Evolutionary conservation across 306 rosid species (phyloP), one percentile per base, ranked within the genome.

Genomic region (Inga oerstediana): DNA sequence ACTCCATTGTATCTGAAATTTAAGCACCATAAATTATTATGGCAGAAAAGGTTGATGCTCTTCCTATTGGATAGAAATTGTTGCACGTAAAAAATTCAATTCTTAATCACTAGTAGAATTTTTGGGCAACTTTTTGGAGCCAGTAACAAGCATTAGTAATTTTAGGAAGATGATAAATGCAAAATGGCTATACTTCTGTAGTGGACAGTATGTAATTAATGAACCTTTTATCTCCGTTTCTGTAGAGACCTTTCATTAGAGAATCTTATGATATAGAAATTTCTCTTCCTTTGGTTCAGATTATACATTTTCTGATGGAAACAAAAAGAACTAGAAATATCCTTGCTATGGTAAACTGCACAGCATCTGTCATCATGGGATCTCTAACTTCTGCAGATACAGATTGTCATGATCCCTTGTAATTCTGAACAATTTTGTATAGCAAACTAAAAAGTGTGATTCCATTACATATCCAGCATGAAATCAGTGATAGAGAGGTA

Each of bases 401-500:
- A 77, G 8, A 56, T 39, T 67, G 70, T 51, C 70, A 52, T 80
- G 70, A 62, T 70, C 12, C 48, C 69, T 66, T 7, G 34, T 78
- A 68, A 76, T 77, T 44, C 65, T 10, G 24, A 41, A 34, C 56
- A 62, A 56, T 44, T 51, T 16, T 10, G 13, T 64, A 45, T n/a
- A 81, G 75, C 46, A 19, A 54, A 46, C 69, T 35, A 34, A 64
- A 80, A 76, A 32, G n/a, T 49, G 34, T 78, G 62, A 48, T 67
- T 80, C 45, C 51, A 78, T 84, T 75, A 68, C 80, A 72, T 81
- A 74, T 66, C 46, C 94, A 92, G 98, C 90, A 85, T 91, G 88
- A 88, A 89, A 80, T 86, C 92, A 67, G 61, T 87, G 79, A 80
- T 90, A 35, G 94, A 92, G 75, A 89, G 89, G 83, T 92, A 92